Conservation (phyloP, 1,284 basidiomycete genomes). For the Cerioporus squamosus region DNA sequence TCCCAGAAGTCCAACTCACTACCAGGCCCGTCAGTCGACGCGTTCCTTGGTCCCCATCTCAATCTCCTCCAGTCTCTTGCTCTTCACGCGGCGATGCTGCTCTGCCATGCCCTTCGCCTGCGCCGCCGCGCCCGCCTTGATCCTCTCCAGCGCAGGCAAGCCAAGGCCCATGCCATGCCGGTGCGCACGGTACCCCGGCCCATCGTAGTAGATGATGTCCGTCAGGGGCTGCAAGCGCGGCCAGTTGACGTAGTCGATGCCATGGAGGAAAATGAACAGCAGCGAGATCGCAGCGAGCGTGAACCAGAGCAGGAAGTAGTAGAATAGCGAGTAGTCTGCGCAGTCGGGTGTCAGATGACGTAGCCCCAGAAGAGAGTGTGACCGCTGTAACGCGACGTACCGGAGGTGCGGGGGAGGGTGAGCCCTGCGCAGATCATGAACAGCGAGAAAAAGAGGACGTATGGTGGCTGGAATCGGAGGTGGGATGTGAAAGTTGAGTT, state of each 20-base stretch:
- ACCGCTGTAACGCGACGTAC: conserved; percentile 54
- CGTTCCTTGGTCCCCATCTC: conserved; percentile 71
- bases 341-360: conserved; percentile 42
- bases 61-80: conserved; percentile 51
- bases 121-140: conserved; percentile 38
- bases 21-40: conserved; percentile 53
- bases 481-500: not conserved
- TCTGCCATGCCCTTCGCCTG: conserved; percentile 39
- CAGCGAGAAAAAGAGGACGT: conserved; percentile 78
- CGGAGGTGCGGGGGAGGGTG: conserved; percentile 82
- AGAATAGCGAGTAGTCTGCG: conserved; percentile 77
- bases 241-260: conserved; percentile 91
- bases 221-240: conserved; percentile 88
- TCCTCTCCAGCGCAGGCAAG: conserved; percentile 38
- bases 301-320: conserved; percentile 84
- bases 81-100: conserved; percentile 44
- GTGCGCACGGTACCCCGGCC: conserved; percentile 83
- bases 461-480: conserved; percentile 70
- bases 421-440: conserved; percentile 89
- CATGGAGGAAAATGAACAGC: conserved; percentile 77
- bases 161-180: conserved; percentile 78
- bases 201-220: conserved; percentile 85
- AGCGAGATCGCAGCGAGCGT: conserved; percentile 63
- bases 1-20: conserved; percentile 1
- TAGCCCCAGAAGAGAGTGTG: conserved; percentile 1